Evolutionary conservation across 768 basidiomycete genomes (phyloP), one percentile per base, ranked within the genome.

Genomic region (Kondoa subrosea): DNA sequence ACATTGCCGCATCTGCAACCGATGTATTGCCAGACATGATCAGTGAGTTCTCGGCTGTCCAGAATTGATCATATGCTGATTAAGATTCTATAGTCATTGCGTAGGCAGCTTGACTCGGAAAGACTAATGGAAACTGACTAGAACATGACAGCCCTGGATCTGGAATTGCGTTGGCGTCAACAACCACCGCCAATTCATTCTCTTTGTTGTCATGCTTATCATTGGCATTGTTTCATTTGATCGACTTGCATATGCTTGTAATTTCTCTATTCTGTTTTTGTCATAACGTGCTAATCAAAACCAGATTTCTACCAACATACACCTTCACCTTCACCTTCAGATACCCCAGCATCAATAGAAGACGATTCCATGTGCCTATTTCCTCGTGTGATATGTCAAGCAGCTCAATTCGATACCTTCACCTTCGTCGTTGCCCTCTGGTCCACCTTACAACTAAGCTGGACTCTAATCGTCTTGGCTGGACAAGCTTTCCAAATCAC

Each of bases 101-200:
- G 30, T 56, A 56, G n/a, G 15, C 4, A 50, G 40, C 40, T 50
- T 21, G 40, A 8, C 57, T 12, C 34, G 61, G 1, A 25, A 31
- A 59, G 31, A n/a, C n/a, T n/a, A n/a, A n/a, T n/a, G n/a, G n/a
- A n/a, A n/a, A n/a, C 59, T 57, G 29, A 21, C 0, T 3, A 31
- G 66, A 4, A 60, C 93, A 91, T 73, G 92, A 99, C 73, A 97
- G 95, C 73, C 95, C 1, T 99, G 95, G 95, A 86, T 96, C 17
- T 99, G 92, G 92, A 97, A 97, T 78, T 96, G 93, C 76, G 91
- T 97, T 64, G 95, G 95, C 26, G 81, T 84, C 56, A 86, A 88
- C 72, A 99, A 97, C 74, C 95, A 97, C 73, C 87, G 93, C 2
- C 90, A 96, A 76, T 99, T 99, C 78, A 79, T 96, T 30, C 76